These are phyloP conservation scores for Lactifluus volemus DNA, from an alignment of 768 basidiomycete genomes.

Conservation along the genomic window DNA sequence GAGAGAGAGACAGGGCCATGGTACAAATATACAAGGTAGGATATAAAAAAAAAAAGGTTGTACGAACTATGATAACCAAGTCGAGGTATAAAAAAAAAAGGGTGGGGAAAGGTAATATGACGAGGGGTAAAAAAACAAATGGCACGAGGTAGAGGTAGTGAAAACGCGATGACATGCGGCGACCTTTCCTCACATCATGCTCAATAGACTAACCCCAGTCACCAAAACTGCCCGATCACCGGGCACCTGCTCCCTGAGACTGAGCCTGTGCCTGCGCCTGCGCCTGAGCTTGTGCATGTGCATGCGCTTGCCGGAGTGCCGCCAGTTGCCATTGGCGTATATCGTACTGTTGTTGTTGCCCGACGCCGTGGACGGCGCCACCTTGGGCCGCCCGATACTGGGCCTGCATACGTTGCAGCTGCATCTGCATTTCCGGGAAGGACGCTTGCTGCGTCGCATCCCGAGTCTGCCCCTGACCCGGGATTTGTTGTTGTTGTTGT, in stretches of 20 bases:
- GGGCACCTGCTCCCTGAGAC: conserved; percentile 12
- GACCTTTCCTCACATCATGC: too few species aligned
- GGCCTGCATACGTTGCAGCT: conserved; percentile 11
- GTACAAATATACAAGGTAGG: conserved; percentile 1
- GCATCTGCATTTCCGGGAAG: conserved; percentile 17
- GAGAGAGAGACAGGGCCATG: neutral
- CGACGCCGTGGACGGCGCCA: neutral
- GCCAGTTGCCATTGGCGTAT: neutral
- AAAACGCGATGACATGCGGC: too few species aligned
- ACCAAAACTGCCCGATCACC: neutral
- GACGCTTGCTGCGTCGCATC: conserved; percentile 22
- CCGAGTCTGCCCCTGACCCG: conserved; percentile 13
- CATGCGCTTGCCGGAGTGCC: neutral
- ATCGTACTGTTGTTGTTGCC: neutral
- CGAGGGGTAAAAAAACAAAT: too few species aligned
- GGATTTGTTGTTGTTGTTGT: conserved; percentile 12
- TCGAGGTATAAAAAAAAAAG: neutral
- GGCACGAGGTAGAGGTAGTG: too few species aligned
- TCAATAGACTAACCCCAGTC: too few species aligned
- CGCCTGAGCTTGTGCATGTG: neutral
- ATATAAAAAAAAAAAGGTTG: conserved; percentile 2
- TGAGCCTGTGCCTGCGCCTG: conserved; percentile 19
- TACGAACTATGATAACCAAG: neutral
- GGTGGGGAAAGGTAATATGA: neutral
- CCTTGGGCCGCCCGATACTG: conserved; percentile 11